Evolutionary conservation across 164 flowering plant species (phyloP).

Genomic region (Vitis rupestris): DNA sequence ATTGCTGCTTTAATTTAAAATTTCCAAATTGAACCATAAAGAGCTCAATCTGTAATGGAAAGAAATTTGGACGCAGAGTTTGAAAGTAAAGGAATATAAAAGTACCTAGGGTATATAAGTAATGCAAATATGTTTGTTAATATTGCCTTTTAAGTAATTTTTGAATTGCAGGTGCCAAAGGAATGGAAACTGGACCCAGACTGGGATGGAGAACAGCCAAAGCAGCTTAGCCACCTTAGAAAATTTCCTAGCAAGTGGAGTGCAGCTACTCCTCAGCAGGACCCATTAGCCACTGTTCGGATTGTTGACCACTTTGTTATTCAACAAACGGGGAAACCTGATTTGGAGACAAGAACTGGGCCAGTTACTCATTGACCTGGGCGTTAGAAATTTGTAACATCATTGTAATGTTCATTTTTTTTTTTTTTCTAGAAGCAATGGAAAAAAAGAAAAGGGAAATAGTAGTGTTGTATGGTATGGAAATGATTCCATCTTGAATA

Average conservation of each 20-base stretch:
- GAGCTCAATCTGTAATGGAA: too few species aligned
- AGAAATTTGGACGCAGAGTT: too few species aligned
- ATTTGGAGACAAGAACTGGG: constrained; percentile 20
- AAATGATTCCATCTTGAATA: background rate
- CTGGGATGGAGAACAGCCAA: constrained; percentile 73
- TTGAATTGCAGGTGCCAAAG: constrained; percentile 79
- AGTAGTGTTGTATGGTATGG: background rate
- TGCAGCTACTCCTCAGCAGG: constrained; percentile 65
- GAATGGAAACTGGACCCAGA: constrained; percentile 92
- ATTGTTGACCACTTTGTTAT: constrained; percentile 89
- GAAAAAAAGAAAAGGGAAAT: background rate
- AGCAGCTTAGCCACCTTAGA: constrained; percentile 56
- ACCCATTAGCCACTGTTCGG: constrained; percentile 72
- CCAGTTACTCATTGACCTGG: constrained; percentile 26
- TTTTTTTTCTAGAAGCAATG: background rate
- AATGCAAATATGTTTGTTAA: background rate
- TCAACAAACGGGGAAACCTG: constrained; percentile 26
- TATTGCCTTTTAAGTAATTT: background rate
- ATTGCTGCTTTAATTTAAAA: too few species aligned
- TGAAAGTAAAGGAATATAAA: too few species aligned
- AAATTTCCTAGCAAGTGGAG: constrained; percentile 90
- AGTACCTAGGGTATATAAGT: too few species aligned
- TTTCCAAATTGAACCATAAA: too few species aligned
- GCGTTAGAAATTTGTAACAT: constrained; percentile 8
- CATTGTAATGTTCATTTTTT: constrained; percentile 9